Base-by-base conservation (phyloP, 2,329 filamentous ascomycete genomes). In the Hymenotorrendiella dingleyae region DNA sequence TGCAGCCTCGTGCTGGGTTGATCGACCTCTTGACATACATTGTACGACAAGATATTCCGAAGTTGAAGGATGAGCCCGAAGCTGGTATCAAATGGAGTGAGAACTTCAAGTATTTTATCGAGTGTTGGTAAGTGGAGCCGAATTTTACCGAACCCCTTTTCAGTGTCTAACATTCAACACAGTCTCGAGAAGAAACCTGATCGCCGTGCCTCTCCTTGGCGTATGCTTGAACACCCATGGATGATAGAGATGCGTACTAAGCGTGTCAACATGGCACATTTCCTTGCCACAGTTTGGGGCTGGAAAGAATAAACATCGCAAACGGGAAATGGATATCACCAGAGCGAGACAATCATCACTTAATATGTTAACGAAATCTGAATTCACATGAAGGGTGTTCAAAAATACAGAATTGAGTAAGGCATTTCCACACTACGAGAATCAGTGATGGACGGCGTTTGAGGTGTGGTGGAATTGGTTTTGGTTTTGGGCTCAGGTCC, bases 141-240 rank as follows among this genome's bases (percentile, higher is more conserved):
- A 10, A 24, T n/a, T 24, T 28, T 3, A 28, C 23, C 22, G 60
- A 6, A 2, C 23, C 22, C 35, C 30, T 30, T 61, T 4, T 6
- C 27, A 29, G 34, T 12, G n/a, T 19, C 20, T 30, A 37, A 29
- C 11, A 28, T 23, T 12, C 21, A 36, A 21, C 4, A 35, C 26
- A 97, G 93, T 69, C 76, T 98, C 45, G 93, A 98, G 66, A 98
- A 98, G 68, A 88, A 96, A 56, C 82, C 87, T 16, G 76, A 75
- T 45, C 80, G 90, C 59, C 77, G 93, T 62, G 93, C 91, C 22
- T 94, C 86, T 46, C 93, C 93, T 10, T 98, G 93, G 93, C 86
- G 91, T 59, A 98, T 98, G 90, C 78, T 95, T 51, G 93, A 98
- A 62, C 93, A 98, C 67, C 93, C 93, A 2, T 98, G 93, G 93